Conservation (phyloP, 2,329 filamentous ascomycete species). For the Penicillium sp. region DNA sequence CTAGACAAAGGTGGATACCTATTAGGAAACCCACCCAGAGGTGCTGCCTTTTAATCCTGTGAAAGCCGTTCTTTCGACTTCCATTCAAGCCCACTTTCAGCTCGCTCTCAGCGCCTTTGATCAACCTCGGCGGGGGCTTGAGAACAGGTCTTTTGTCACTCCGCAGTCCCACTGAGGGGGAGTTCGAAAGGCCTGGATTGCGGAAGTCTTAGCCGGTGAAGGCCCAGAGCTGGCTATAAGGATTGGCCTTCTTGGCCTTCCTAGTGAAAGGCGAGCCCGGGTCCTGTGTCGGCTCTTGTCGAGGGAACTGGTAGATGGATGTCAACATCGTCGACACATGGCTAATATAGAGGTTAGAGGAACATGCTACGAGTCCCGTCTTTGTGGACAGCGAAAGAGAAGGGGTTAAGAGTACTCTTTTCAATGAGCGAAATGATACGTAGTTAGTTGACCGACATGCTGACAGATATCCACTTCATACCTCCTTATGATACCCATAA, state of each 20-base stretch:
- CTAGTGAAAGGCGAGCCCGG: background rate
- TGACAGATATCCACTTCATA: too few relatives aligned
- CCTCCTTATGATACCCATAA: too few relatives aligned
- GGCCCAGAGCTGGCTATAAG: background rate
- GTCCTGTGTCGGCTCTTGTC: background rate
- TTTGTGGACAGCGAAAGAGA: background rate
- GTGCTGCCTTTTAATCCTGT: background rate
- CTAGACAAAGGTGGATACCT: background rate
- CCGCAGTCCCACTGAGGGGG: background rate
- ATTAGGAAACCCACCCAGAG: background rate
- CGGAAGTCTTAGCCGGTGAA: background rate
- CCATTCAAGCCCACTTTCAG: background rate
- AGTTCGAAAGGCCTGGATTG: background rate
- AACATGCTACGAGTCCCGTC: constrained; percentile 4
- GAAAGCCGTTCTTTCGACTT: background rate
- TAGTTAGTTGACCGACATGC: too few relatives aligned
- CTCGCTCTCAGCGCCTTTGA: background rate
- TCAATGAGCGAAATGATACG: too few relatives aligned
- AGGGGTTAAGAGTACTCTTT: too few relatives aligned
- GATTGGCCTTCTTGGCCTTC: too few relatives aligned
- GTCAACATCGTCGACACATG: background rate
- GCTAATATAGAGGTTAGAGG: too few relatives aligned
- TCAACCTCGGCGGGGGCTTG: background rate
- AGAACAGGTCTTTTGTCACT: background rate
- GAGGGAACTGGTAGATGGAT: background rate